A percentile compares a stretch with the other conserved stretches of the same genome.
These are phyloP conservation scores for Calonectria fujianensis DNA, from an alignment of 2,329 filamentous ascomycete species.

Conservation along the genomic window DNA sequence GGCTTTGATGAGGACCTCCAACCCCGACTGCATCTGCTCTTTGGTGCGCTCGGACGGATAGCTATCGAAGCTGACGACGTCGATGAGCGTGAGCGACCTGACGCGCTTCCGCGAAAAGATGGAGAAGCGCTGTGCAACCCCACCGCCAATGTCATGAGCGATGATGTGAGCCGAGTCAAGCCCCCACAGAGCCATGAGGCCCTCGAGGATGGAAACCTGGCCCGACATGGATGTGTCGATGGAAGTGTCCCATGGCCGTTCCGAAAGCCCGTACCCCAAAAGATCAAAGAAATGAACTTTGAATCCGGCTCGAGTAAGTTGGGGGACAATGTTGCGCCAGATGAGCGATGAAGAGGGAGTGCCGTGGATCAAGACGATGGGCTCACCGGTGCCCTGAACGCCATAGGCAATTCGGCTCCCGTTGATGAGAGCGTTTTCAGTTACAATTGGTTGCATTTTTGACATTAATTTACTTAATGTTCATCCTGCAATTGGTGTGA, in stretches of 20 bases:
- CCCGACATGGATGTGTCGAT: conserved; percentile 59
- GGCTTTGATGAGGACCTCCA: conserved; percentile 54
- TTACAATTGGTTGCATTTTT: conserved; percentile 50
- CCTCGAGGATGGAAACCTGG: conserved; percentile 56
- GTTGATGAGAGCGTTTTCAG: conserved; percentile 54
- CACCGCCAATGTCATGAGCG: conserved; percentile 59
- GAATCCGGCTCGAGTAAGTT: conserved; percentile 48
- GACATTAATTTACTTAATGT: no score
- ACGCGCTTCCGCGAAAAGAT: conserved; percentile 51
- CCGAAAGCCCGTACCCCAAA: conserved; percentile 58
- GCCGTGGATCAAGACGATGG: conserved; percentile 58
- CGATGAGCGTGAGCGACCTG: conserved; percentile 55
- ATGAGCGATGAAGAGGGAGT: conserved; percentile 60
- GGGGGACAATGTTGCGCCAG: conserved; percentile 56
- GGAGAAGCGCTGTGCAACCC: conserved; percentile 55
- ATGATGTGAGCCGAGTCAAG: conserved; percentile 54
- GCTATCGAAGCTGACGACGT: conserved; percentile 59
- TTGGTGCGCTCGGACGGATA: conserved; percentile 58
- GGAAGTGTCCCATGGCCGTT: conserved; percentile 54
- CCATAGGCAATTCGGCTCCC: conserved; percentile 55
- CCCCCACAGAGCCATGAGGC: conserved; percentile 54
- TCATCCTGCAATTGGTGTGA: background rate
- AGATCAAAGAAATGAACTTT: conserved; percentile 57
- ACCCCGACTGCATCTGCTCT: conserved; percentile 56
- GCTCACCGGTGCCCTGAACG: conserved; percentile 52